Evolutionary conservation across 768 basidiomycete species (phyloP).

Genomic region (Dentipellis sp.): DNA sequence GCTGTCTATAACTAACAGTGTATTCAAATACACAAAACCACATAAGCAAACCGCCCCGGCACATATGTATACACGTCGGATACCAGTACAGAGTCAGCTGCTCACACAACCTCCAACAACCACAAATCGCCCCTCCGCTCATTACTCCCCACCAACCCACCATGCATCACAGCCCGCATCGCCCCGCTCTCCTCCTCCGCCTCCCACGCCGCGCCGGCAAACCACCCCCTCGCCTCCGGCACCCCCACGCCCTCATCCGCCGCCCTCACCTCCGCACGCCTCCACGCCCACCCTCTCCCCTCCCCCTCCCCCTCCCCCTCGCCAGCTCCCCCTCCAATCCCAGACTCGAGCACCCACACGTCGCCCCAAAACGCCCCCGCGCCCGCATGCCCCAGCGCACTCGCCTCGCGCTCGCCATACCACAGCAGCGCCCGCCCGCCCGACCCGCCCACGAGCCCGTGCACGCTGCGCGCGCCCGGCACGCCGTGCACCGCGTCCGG

Average conservation of each 20-base stretch:
- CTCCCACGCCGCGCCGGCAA: neutral
- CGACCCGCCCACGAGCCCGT: slow-evolving; percentile 20
- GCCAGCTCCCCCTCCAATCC: too few relatives aligned
- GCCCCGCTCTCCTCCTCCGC: neutral
- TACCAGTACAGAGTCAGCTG: too few relatives aligned
- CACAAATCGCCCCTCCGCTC: neutral
- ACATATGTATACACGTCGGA: too few relatives aligned
- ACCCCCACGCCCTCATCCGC: neutral
- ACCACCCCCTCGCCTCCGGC: neutral
- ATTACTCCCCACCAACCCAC: neutral
- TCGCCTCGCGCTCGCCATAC: slow-evolving; percentile 28
- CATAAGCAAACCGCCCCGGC: too few relatives aligned
- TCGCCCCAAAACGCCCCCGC: slow-evolving; percentile 33
- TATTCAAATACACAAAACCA: too few relatives aligned
- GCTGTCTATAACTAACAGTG: too few relatives aligned
- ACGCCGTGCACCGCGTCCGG: slow-evolving; percentile 20
- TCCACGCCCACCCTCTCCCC: neutral
- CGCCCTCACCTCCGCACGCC: neutral
- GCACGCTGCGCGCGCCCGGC: slow-evolving; percentile 27
- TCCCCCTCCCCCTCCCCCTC: too few relatives aligned
- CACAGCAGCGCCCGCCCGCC: slow-evolving; percentile 24
- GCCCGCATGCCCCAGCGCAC: slow-evolving; percentile 28
- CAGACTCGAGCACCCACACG: slow-evolving; percentile 24
- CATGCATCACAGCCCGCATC: neutral
- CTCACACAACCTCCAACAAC: neutral